phyloP scores from a whole-genome alignment of 768 basidiomycete genomes.

The Mycena alexandri region DNA sequence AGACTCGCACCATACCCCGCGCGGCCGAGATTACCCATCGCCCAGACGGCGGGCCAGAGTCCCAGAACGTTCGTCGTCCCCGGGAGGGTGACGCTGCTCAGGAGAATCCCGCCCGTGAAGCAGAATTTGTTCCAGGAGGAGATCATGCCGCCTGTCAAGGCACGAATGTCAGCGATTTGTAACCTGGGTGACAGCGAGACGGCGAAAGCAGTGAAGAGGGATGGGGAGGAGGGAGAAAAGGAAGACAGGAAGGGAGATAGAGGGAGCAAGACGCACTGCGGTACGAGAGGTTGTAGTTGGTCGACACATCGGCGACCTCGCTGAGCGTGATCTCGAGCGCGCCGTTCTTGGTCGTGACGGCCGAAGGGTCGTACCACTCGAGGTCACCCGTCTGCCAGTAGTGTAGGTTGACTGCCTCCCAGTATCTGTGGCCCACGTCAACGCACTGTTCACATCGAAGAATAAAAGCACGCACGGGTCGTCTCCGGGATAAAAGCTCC shows the following conservation, averaged over 20 bases:
- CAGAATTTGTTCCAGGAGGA: slow-evolving; percentile 70
- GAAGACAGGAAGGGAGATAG: background rate
- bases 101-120: slow-evolving; percentile 86
- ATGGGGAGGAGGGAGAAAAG: background rate
- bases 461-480: slow-evolving; percentile 87
- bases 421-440: slow-evolving; percentile 67
- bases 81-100: slow-evolving; percentile 72
- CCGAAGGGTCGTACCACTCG: slow-evolving; percentile 89
- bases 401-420: slow-evolving; percentile 84
- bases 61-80: slow-evolving; percentile 75
- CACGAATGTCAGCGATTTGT: no score
- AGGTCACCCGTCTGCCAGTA: slow-evolving; percentile 83
- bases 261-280: slow-evolving; percentile 10
- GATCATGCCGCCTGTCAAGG: slow-evolving; percentile 58
- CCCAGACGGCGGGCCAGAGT: slow-evolving; percentile 88
- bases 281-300: slow-evolving; percentile 52
- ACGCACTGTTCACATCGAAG: slow-evolving; percentile 72
- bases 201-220: slow-evolving; percentile 4
- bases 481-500: slow-evolving; percentile 85
- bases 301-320: slow-evolving; percentile 71
- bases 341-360: slow-evolving; percentile 78
- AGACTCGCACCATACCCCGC: slow-evolving; percentile 89
- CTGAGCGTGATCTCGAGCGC: slow-evolving; percentile 73
- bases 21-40: slow-evolving; percentile 76
- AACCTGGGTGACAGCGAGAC: no score